Conservation (phyloP, 257 asterid genomes). For the Gentiana macrophylla region DNA sequence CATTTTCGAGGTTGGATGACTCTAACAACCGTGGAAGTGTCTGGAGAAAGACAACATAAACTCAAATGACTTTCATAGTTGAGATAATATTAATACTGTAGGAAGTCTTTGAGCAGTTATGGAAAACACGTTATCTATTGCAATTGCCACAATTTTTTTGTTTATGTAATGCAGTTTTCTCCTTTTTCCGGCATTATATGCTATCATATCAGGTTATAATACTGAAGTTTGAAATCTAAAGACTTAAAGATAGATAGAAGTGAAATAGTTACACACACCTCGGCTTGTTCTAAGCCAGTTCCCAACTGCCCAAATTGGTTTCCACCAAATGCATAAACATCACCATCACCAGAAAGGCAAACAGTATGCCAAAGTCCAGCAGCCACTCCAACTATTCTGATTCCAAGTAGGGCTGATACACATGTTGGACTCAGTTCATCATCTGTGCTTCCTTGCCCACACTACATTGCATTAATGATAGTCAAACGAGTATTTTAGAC, state of each 20-base stretch:
- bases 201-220: too few species aligned
- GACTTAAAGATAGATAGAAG: background rate
- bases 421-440: conserved; percentile 87
- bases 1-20: conserved; percentile 75
- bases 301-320: conserved; percentile 99
- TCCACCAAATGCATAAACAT: conserved; percentile 90
- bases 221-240: background rate
- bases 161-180: too few species aligned
- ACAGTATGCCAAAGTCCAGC: conserved; percentile 99
- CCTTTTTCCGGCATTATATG: background rate
- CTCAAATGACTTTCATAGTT: background rate
- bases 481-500: too few species aligned
- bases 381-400: conserved; percentile 73
- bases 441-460: conserved; percentile 98
- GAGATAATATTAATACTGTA: background rate
- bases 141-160: background rate
- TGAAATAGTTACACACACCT: conserved; percentile 33
- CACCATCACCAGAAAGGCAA: conserved; percentile 92
- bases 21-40: conserved; percentile 84
- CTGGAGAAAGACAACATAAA: conserved; percentile 25
- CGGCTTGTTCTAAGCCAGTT: conserved; percentile 86
- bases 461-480: conserved; percentile 29
- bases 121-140: background rate
- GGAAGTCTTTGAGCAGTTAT: conserved; percentile 3
- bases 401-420: conserved; percentile 89